Conservation (phyloP, 345 rosid genomes). For the Hypericum perforatum region DNA sequence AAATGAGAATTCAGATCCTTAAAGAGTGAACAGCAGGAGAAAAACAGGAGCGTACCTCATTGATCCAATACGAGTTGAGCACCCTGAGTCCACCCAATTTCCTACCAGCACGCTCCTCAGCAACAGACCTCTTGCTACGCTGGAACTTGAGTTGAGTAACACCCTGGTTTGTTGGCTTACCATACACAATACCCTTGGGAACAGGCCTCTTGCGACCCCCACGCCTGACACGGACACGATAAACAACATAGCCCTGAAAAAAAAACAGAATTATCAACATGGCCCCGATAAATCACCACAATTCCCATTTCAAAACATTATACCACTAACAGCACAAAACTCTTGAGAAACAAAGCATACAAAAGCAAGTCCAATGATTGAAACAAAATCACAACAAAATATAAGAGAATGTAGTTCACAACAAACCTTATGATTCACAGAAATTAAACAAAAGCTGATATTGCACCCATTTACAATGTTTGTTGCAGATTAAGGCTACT, state of each 20-base stretch:
- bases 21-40: not conserved
- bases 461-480: no score
- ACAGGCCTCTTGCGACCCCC: conserved; percentile 37
- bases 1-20: not conserved
- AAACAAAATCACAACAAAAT: no score
- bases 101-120: conserved; percentile 36
- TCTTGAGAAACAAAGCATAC: no score
- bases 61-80: conserved; percentile 33
- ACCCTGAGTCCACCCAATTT: conserved; percentile 30
- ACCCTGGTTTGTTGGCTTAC: conserved; percentile 35
- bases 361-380: no score
- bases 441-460: no score
- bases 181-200: conserved; percentile 37
- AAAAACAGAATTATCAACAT: not conserved
- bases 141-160: conserved; percentile 34
- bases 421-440: no score
- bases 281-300: not conserved
- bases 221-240: conserved; percentile 30
- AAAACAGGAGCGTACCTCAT: conserved; percentile 18
- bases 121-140: conserved; percentile 35
- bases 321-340: not conserved
- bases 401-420: no score
- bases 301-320: not conserved
- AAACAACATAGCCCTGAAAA: conserved; percentile 29
- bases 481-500: no score